Conservation (phyloP, 352 stramenopile genomes). For the Globisporangium nagaii region DNA sequence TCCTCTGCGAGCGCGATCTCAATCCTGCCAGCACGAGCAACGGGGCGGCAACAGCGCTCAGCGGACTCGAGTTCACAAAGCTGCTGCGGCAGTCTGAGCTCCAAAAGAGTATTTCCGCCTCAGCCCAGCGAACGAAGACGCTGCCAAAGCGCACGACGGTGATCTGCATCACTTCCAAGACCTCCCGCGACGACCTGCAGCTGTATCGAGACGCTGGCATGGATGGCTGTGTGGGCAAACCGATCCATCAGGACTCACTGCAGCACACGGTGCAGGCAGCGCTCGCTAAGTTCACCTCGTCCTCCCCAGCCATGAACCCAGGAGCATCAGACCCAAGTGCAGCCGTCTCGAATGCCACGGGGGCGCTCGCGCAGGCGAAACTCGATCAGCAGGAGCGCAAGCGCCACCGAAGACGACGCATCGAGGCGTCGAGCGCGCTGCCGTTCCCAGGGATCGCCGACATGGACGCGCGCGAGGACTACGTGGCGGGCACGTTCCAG, state of each 20-base stretch:
- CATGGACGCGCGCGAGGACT: constrained; percentile 49
- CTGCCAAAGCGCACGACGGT: constrained; percentile 36
- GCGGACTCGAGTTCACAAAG: constrained; percentile 73
- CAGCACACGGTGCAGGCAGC: constrained; percentile 78
- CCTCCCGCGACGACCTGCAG: constrained; percentile 60
- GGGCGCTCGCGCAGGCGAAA: constrained; percentile 41
- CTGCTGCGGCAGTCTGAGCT: constrained; percentile 78
- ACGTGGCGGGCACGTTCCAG: constrained; percentile 67
- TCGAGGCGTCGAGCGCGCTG: constrained; percentile 37
- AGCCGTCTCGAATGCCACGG: constrained; percentile 24
- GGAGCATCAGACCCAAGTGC: background rate
- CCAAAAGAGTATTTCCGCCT: constrained; percentile 30
- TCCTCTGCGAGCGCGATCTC: constrained; percentile 82
- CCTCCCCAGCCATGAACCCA: background rate
- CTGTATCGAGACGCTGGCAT: constrained; percentile 88
- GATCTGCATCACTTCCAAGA: constrained; percentile 69
- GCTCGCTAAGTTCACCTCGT: constrained; percentile 21
- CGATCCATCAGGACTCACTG: constrained; percentile 56
- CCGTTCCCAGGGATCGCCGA: constrained; percentile 37
- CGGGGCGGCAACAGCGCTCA: constrained; percentile 13
- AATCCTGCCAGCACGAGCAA: background rate
- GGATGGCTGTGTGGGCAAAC: constrained; percentile 88
- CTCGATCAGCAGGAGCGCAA: constrained; percentile 35
- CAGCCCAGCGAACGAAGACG: background rate
- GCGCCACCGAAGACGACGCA: constrained; percentile 20